Evolutionary conservation across 1,284 basidiomycete species (phyloP).

Genomic region (Boletus sp.): DNA sequence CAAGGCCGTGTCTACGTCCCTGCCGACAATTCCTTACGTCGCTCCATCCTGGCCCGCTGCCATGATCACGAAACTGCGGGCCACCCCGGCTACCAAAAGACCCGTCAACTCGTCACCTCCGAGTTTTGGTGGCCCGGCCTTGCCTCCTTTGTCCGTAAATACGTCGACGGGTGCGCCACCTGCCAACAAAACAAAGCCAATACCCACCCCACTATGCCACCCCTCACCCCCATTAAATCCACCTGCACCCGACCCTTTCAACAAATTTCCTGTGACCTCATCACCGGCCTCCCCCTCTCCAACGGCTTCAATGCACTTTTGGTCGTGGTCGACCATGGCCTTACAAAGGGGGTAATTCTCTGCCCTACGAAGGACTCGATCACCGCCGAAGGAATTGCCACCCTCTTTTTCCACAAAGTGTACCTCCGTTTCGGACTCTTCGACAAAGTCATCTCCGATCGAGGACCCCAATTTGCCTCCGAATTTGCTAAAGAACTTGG

Average conservation of each 20-base stretch:
- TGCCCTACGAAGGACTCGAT: not conserved
- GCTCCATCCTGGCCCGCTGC: no score
- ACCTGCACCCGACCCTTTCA: rapidly evolving
- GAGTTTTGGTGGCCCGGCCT: no score
- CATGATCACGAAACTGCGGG: no score
- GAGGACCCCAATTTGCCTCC: not conserved
- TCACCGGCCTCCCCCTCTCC: not conserved
- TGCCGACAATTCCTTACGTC: no score
- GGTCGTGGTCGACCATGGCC: not conserved
- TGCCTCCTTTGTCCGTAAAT: no score
- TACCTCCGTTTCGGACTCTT: not conserved
- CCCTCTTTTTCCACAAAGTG: not conserved
- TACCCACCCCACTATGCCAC: rapidly evolving
- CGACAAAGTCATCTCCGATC: not conserved
- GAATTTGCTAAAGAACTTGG: not conserved
- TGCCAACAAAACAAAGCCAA: not conserved
- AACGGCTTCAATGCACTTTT: not conserved
- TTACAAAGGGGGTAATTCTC: not conserved
- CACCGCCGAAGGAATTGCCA: not conserved
- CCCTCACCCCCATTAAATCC: not conserved
- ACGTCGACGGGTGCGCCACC: no score
- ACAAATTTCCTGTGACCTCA: not conserved
- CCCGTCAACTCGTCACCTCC: no score
- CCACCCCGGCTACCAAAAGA: no score
- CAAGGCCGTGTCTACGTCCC: no score